phyloP scores from a whole-genome alignment of 2,329 filamentous ascomycete genomes.

The Pseudogymnoascus sp. region DNA sequence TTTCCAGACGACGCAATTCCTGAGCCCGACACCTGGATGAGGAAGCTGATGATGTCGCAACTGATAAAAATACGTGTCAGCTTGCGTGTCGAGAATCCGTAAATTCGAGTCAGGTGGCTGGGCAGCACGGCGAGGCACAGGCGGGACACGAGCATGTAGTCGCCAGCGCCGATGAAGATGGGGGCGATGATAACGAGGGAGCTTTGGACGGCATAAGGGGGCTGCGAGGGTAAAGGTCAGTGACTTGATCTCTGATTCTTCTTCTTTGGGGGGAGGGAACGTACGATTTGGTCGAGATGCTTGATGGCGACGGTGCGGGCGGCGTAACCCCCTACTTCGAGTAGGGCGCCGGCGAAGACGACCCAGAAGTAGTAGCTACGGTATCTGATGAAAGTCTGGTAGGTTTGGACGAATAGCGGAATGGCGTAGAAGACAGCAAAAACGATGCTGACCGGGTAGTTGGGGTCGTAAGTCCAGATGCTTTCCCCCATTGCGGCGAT shows the following conservation, averaged over 20 bases:
- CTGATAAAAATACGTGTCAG: slow-evolving; percentile 40
- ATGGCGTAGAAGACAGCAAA: slow-evolving; percentile 35
- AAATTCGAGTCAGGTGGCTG: slow-evolving; percentile 27
- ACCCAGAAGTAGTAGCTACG: slow-evolving; percentile 37
- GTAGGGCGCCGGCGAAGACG: slow-evolving; percentile 34
- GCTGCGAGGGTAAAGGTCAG: background rate
- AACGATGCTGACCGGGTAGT: slow-evolving; percentile 34
- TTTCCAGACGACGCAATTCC: slow-evolving; percentile 35
- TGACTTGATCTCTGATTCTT: background rate
- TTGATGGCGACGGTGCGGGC: slow-evolving; percentile 32
- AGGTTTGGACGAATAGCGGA: slow-evolving; percentile 32
- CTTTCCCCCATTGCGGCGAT: slow-evolving; percentile 10
- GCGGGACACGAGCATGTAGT: slow-evolving; percentile 44
- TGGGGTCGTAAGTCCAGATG: slow-evolving; percentile 40
- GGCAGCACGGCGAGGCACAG: slow-evolving; percentile 35
- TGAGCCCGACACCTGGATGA: slow-evolving; percentile 39
- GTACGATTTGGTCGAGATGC: slow-evolving; percentile 29
- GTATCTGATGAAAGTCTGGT: slow-evolving; percentile 36
- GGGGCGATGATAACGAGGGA: slow-evolving; percentile 41
- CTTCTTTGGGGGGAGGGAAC: slow-evolving; percentile 6
- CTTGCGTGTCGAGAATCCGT: slow-evolving; percentile 31
- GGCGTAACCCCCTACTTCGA: slow-evolving; percentile 37
- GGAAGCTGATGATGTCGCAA: slow-evolving; percentile 37
- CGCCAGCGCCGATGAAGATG: slow-evolving; percentile 40
- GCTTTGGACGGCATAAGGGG: slow-evolving; percentile 15